Evolutionary conservation across 2,329 filamentous ascomycete genomes (phyloP), one percentile per base, ranked within the genome.

Genomic region (Hypomyces rosellus): DNA sequence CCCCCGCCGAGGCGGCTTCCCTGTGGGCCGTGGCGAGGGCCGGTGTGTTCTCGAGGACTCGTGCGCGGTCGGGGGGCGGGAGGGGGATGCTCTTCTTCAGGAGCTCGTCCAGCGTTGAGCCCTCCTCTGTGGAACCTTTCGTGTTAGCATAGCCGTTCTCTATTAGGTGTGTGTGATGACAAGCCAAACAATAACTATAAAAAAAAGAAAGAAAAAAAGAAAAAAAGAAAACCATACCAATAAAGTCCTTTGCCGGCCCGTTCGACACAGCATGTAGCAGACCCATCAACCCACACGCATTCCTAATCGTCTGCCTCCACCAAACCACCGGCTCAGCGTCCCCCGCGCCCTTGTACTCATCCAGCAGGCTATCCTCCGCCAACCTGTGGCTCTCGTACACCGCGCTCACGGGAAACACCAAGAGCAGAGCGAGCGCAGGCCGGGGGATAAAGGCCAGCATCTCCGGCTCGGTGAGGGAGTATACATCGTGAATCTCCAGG

Each of bases 241-340:
- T 79, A 48, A 84, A 79, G 3, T 71, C 69, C 50, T 78, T 72
- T 1, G 88, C 85, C 1, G 77, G 76, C 0, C 90, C 90, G 67
- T 97, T 99, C 42, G 78, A 77, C 0, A 89, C 81, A 15, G 85
- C 87, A 65, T 97, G 93, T 42, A 97, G 67, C 25, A 97, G 70
- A 0, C 88, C 93, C 74, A 96, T 96, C 41, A 96, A 72, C 0
- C 92, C 92, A 67, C 92, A 97, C 1, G 92, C 89, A 65, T 97
- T 95, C 54, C 87, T 81, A 61, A 97, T 96, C 0, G 91, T 97
- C 73, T 97, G 92, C 59, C 82, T 87, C 77, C 91, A 97, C 93
- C 92, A 99, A 7, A 95, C 63, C 0, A 96, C 88, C 5, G 88
- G 85, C 63, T 96, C 89, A 0, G 62, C 63, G 1, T 77, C 70